These are phyloP conservation scores for Crepidotus variabilis DNA, from an alignment of 768 basidiomycete species.

Conservation along the genomic window DNA sequence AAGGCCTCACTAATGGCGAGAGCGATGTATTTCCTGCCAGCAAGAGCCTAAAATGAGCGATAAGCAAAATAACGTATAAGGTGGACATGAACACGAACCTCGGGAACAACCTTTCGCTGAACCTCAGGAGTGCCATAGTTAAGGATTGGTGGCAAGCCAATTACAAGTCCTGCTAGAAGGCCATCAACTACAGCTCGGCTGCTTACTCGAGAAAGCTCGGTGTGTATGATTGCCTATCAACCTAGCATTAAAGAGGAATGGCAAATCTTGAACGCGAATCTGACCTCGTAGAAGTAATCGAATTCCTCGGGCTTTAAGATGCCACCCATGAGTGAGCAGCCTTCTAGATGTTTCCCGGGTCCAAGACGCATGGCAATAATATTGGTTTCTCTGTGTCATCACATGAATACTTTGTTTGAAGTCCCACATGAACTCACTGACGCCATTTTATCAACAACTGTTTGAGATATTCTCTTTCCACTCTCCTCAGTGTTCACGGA, in stretches of 20 bases:
- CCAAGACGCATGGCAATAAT: constrained; percentile 89
- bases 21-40: constrained; percentile 81
- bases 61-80: background rate
- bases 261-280: background rate
- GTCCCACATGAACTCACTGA: constrained; percentile 31
- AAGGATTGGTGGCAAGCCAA: constrained; percentile 84
- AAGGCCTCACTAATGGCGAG: constrained; percentile 94
- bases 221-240: constrained; percentile 66
- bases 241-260: background rate
- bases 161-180: constrained; percentile 74
- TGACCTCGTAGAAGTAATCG: constrained; percentile 86
- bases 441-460: constrained; percentile 83
- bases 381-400: constrained; percentile 22
- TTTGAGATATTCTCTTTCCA: constrained; percentile 83
- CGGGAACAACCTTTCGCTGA: constrained; percentile 65
- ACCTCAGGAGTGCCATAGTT: constrained; percentile 84
- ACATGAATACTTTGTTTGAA: background rate
- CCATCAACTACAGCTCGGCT: constrained; percentile 89
- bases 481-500: constrained; percentile 78
- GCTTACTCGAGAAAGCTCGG: constrained; percentile 80
- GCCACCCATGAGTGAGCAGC: constrained; percentile 72
- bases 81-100: constrained; percentile 35
- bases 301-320: constrained; percentile 78
- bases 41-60: constrained; percentile 31
- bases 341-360: constrained; percentile 84